A percentile compares a stretch with the other conserved stretches of the same genome.
Conservation (phyloP, 1,284 basidiomycete genomes). For the Ceratobasidium sp. region DNA sequence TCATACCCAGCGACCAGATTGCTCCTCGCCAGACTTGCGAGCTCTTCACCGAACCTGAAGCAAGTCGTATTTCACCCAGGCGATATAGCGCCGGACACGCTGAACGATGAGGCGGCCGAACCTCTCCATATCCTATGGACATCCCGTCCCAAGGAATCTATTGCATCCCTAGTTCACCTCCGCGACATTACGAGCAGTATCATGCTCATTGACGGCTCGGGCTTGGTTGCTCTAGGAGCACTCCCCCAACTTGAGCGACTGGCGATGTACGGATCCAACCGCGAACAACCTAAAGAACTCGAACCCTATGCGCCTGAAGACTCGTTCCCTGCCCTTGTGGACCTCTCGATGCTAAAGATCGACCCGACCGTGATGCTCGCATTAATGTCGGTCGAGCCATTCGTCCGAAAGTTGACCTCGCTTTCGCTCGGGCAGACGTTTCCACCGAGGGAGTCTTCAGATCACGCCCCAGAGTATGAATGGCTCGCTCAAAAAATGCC, state of each 20-base stretch:
- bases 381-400: not conserved
- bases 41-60: not conserved
- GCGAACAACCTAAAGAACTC: not conserved
- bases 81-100: not conserved
- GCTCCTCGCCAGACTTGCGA: not conserved
- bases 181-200: conserved; percentile 4
- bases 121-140: not conserved
- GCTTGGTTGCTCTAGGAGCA: not conserved
- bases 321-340: conserved; percentile 1
- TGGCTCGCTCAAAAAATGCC: not conserved
- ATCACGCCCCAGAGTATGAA: not conserved
- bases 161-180: not conserved
- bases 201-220: not conserved
- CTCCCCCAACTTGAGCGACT: conserved; percentile 5
- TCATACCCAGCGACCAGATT: conserved; percentile 6
- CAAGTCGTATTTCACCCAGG: not conserved
- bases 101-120: not conserved
- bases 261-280: not conserved
- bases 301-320: not conserved
- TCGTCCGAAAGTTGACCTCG: not conserved
- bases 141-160: not conserved
- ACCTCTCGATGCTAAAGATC: not conserved
- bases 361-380: not conserved
- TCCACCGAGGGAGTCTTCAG: not conserved
- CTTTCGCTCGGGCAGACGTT: not conserved